A percentile compares a stretch with the other conserved stretches of the same genome.
These are phyloP conservation scores for Ustilaginoidea virens DNA, from an alignment of 2,329 filamentous ascomycete species.

Conservation along the genomic window DNA sequence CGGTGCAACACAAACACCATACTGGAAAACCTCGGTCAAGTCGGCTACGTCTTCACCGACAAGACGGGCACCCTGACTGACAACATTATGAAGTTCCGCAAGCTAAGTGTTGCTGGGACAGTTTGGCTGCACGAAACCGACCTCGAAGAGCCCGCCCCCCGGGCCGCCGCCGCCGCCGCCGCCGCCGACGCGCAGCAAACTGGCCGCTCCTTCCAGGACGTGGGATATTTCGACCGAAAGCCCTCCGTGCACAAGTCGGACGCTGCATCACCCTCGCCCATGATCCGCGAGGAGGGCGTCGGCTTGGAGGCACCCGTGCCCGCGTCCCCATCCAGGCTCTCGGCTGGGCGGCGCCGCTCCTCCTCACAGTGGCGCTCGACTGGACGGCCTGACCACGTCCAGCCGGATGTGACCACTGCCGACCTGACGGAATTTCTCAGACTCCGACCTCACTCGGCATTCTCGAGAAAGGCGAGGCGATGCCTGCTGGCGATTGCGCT, in stretches of 20 bases:
- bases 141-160: conserved; percentile 28
- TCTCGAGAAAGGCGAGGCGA: conserved; percentile 64
- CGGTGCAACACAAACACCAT: conserved; percentile 89
- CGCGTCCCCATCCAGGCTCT: conserved; percentile 17
- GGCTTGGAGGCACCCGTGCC: too few relatives aligned
- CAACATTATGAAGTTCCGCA: conserved; percentile 90
- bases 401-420: conserved; percentile 47
- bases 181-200: too few relatives aligned
- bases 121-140: conserved; percentile 79
- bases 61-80: conserved; percentile 92
- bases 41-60: conserved; percentile 83
- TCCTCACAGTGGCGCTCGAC: conserved; percentile 36
- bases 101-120: conserved; percentile 76
- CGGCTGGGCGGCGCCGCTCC: conserved; percentile 23
- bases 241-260: conserved; percentile 14
- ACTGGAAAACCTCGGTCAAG: conserved; percentile 81
- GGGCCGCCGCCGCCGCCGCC: too few relatives aligned
- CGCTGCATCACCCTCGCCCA: conserved; percentile 13
- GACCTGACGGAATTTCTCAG: conserved; percentile 70
- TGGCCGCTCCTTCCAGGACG: too few relatives aligned
- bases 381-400: conserved; percentile 30
- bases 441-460: conserved; percentile 56
- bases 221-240: conserved; percentile 7
- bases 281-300: conserved; percentile 16
- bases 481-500: conserved; percentile 75